Evolutionary conservation across 371 early-diverging fungal genomes (phyloP).

Genomic region (Nematocida parisii): DNA sequence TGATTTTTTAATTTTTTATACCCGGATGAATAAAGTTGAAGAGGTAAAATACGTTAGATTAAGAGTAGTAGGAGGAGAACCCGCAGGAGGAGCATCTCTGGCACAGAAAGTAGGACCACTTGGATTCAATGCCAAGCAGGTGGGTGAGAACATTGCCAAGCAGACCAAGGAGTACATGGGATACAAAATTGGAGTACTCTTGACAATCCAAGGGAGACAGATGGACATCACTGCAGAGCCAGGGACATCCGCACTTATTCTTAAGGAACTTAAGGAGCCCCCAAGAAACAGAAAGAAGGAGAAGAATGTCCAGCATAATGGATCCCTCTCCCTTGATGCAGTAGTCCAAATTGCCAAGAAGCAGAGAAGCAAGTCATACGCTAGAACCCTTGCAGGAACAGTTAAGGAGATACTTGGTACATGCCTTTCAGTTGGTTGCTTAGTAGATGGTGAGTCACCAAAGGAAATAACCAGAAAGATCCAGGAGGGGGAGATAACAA

Average conservation of each 20-base stretch:
- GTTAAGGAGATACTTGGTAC: constrained; percentile 97
- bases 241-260: constrained; percentile 89
- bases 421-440: constrained; percentile 87
- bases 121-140: constrained; percentile 98
- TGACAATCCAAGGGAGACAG: constrained; percentile 98
- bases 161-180: constrained; percentile 96
- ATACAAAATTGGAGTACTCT: constrained; percentile 89
- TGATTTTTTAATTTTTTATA: constrained; percentile 42
- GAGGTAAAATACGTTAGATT: constrained; percentile 62
- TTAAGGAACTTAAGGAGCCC: constrained; percentile 97
- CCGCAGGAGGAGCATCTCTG: constrained; percentile 90
- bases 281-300: constrained; percentile 98
- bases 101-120: constrained; percentile 99
- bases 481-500: constrained; percentile 77
- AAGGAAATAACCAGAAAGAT: constrained; percentile 76
- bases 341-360: constrained; percentile 91
- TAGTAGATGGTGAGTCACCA: constrained; percentile 83
- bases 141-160: constrained; percentile 99
- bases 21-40: constrained; percentile 35
- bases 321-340: constrained; percentile 72
- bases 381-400: constrained; percentile 80
- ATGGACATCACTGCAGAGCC: constrained; percentile 93
- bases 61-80: constrained; percentile 85
- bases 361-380: constrained; percentile 83
- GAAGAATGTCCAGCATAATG: constrained; percentile 78